Percentiles rank a stretch among this genome's conserved stretches.
Evolutionary conservation across 2,329 filamentous ascomycete genomes (phyloP).

Genomic region (Harringtonia aguacate): DNA sequence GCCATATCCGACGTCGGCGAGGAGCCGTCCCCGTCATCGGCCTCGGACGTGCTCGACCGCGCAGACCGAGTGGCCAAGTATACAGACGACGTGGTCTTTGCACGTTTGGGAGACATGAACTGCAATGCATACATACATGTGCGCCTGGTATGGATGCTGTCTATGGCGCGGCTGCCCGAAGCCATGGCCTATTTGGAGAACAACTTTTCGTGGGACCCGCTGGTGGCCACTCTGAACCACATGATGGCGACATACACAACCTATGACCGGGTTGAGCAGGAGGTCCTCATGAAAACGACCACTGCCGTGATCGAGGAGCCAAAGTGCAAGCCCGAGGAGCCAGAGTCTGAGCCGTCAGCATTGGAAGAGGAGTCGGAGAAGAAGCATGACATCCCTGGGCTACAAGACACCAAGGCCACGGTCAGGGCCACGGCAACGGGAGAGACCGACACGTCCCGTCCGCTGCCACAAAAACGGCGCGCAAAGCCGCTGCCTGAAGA

Average conservation of each 20-base stretch:
- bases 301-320: too few relatives aligned
- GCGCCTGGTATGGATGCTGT: conserved; percentile 46
- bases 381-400: too few relatives aligned
- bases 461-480: conserved; percentile 22
- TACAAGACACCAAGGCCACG: not conserved
- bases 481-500: conserved; percentile 58
- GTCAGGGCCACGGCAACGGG: not conserved
- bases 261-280: conserved; percentile 26
- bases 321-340: too few relatives aligned
- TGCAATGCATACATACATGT: conserved; percentile 53
- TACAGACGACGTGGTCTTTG: conserved; percentile 36
- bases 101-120: conserved; percentile 44
- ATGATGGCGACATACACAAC: conserved; percentile 15
- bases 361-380: too few relatives aligned
- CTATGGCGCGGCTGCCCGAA: conserved; percentile 28
- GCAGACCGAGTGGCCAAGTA: conserved; percentile 23
- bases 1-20: too few relatives aligned
- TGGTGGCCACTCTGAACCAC: conserved; percentile 28
- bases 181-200: conserved; percentile 33
- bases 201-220: conserved; percentile 26
- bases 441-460: not conserved
- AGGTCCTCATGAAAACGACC: not conserved
- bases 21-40: too few relatives aligned
- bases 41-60: not conserved
- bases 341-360: too few relatives aligned